phyloP scores from a whole-genome alignment of 2,329 filamentous ascomycete genomes.

The Atkinsonella hypoxylon region DNA sequence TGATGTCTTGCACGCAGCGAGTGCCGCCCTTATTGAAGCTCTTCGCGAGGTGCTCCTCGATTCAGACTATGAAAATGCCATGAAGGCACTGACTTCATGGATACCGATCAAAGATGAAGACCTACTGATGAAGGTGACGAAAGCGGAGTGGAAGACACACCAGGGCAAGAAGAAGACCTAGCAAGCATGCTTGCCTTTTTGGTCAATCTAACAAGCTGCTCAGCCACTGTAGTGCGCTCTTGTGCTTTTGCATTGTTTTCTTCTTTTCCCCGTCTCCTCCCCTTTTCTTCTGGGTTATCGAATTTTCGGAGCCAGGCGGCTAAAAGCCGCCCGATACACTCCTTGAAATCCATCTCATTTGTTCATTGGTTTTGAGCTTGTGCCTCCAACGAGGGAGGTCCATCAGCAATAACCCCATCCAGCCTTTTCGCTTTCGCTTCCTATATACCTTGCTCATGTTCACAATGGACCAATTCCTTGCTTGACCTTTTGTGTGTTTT shows the following conservation, averaged over 20 bases:
- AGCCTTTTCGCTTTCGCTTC: neutral
- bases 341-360: slow-evolving; percentile 9
- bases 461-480: neutral
- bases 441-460: neutral
- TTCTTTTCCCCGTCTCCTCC: slow-evolving; percentile 3
- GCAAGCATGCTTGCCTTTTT: slow-evolving; percentile 17
- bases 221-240: neutral
- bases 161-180: slow-evolving; percentile 33
- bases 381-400: neutral
- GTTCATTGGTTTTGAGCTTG: no score
- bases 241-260: slow-evolving; percentile 4
- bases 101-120: slow-evolving; percentile 92
- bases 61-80: slow-evolving; percentile 92
- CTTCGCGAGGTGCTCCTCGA: slow-evolving; percentile 80
- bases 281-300: no score
- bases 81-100: slow-evolving; percentile 93
- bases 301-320: neutral
- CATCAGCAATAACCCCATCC: neutral
- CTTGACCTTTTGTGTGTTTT: neutral
- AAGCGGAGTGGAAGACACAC: slow-evolving; percentile 70
- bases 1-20: slow-evolving; percentile 80
- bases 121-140: slow-evolving; percentile 79
- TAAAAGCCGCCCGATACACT: slow-evolving; percentile 2
- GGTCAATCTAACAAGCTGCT: slow-evolving; percentile 11
- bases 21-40: slow-evolving; percentile 81